Conservation (phyloP, 176 grass and related monocot species). For the Lolium rigidum region DNA sequence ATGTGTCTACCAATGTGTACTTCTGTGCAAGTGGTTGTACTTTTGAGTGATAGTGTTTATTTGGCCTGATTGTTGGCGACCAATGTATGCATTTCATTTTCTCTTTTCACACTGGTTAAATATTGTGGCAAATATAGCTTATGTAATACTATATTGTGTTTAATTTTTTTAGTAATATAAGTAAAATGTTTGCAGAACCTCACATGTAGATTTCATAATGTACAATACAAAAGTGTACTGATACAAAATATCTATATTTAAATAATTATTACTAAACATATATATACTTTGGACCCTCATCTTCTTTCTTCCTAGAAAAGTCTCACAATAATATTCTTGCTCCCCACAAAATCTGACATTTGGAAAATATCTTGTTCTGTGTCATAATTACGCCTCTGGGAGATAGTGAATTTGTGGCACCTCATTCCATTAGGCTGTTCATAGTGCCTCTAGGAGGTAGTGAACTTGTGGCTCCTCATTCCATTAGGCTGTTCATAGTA, state of each 20-base stretch:
- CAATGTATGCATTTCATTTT: not conserved
- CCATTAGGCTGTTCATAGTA: too few species aligned
- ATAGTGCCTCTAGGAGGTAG: too few species aligned
- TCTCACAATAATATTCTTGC: not conserved
- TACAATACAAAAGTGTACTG: not conserved
- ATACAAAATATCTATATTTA: not conserved
- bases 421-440: too few species aligned
- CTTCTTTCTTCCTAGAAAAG: not conserved
- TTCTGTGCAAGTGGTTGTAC: conserved; percentile 7
- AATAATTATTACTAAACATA: not conserved
- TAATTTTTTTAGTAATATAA: not conserved
- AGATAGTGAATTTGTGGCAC: too few species aligned
- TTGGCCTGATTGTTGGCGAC: not conserved
- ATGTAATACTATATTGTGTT: not conserved
- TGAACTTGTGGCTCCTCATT: too few species aligned
- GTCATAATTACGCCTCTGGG: too few species aligned
- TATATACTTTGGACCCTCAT: not conserved
- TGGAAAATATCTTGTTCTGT: too few species aligned
- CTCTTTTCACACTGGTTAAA: not conserved
- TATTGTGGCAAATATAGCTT: not conserved
- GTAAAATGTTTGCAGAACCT: too few species aligned
- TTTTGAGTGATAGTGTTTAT: not conserved
- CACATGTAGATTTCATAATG: too few species aligned
- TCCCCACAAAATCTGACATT: not conserved
- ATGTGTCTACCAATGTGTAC: not conserved